Percentiles rank a stretch among this genome's conserved stretches.
Evolutionary conservation across 179 eudicot genomes (phyloP).

Genomic region (Actinidia arguta): DNA sequence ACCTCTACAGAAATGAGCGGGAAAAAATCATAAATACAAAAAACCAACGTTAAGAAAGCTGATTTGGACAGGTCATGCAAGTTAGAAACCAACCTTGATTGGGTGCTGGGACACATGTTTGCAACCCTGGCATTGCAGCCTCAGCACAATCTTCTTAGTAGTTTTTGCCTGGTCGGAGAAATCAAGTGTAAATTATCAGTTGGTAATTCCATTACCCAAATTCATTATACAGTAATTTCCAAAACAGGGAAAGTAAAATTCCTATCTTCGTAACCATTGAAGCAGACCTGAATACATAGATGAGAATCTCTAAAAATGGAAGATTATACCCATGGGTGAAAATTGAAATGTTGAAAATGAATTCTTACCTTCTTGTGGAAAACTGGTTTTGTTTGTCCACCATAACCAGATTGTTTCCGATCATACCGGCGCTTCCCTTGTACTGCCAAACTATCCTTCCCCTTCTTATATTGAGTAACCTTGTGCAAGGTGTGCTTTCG

Average conservation of each 20-base stretch:
- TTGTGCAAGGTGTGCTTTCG: constrained; percentile 26
- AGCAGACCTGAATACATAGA: not conserved
- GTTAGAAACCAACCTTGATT: constrained; percentile 21
- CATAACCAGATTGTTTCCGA: constrained; percentile 22
- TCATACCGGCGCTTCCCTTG: constrained; percentile 21
- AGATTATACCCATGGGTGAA: not conserved
- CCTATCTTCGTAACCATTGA: not conserved
- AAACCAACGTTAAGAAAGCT: no score
- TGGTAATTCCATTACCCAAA: not conserved
- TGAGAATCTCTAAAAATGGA: not conserved
- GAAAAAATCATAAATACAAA: not conserved
- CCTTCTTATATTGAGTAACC: constrained; percentile 24
- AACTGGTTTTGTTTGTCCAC: constrained; percentile 31
- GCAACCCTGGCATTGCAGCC: constrained; percentile 34
- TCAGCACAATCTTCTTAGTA: constrained; percentile 28
- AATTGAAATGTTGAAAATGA: not conserved
- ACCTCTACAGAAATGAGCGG: constrained; percentile 31
- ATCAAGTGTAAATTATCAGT: not conserved
- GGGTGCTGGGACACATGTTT: constrained; percentile 35
- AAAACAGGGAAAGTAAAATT: not conserved
- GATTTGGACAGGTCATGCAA: no score
- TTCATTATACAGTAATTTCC: not conserved
- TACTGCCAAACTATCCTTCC: constrained; percentile 22
- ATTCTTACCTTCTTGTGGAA: constrained; percentile 21
- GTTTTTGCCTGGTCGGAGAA: constrained; percentile 11